phyloP scores from a whole-genome alignment of 495 filamentous ascomycete species.

The Lentithecium fluviatile region DNA sequence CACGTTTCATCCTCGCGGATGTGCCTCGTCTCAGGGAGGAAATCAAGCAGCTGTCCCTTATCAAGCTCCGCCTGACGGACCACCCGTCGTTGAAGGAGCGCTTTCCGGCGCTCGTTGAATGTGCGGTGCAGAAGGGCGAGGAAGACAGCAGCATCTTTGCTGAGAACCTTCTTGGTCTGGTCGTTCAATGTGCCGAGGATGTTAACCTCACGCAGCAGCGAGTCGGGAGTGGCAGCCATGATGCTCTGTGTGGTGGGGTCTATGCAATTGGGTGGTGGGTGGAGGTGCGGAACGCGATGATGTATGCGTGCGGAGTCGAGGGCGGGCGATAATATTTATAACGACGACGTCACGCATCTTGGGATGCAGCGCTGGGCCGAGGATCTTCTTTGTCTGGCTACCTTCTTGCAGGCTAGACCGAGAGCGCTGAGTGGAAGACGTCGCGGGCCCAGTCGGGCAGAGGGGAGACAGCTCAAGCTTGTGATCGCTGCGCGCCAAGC shows the following conservation, averaged over 20 bases:
- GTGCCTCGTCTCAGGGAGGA: constrained; percentile 92
- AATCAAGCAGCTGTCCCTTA: constrained; percentile 86
- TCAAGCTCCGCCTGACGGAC: constrained; percentile 93
- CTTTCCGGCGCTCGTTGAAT: constrained; percentile 88
- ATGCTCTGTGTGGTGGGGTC: constrained; percentile 5
- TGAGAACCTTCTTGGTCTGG: constrained; percentile 84
- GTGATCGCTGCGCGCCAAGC: constrained; percentile 15
- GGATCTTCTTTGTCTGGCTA: constrained; percentile 17
- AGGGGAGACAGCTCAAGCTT: constrained; percentile 19
- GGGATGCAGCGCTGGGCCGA: constrained; percentile 16
- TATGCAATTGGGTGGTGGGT: background rate
- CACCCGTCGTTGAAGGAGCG: constrained; percentile 80
- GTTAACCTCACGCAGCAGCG: constrained; percentile 81
- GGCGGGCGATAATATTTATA: constrained; percentile 24
- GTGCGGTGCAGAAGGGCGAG: constrained; percentile 90
- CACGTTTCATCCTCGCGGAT: constrained; percentile 93
- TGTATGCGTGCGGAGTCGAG: constrained; percentile 22
- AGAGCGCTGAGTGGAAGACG: background rate
- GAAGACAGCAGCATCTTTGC: constrained; percentile 86
- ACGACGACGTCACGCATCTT: constrained; percentile 25
- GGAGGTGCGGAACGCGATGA: constrained; percentile 10
- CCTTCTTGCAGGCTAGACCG: constrained; percentile 4
- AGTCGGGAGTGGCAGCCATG: constrained; percentile 49
- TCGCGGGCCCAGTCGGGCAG: constrained; percentile 12
- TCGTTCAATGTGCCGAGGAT: constrained; percentile 77